Evolutionary conservation across 495 filamentous ascomycete species (phyloP), one percentile per base, ranked within the genome.

Genomic region (Gamarada debralockiae): DNA sequence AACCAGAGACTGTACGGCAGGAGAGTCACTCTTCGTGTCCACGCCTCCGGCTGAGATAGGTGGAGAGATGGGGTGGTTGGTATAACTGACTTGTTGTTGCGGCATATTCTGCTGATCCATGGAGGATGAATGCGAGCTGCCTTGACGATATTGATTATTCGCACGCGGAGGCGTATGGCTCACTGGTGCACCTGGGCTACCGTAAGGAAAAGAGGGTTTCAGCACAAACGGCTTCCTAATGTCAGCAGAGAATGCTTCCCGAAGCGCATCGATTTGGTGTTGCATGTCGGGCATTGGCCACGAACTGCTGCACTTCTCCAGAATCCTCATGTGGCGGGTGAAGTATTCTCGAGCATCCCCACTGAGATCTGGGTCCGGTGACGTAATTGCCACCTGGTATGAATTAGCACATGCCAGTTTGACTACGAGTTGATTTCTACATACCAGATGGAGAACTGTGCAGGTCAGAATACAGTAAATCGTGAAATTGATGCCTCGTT

Each of bases 251-350:
- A 98, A 97, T 14, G 93, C 93, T 63, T 93, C 84, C 40, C 92
- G 81, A 25, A 98, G 76, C 7, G 90, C 86, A 60, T 97, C 84
- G 54, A 98, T 89, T 67, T 96, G 91, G 25, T 83, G 81, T 64
- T 95, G 85, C 73, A 97, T 89, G 60, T 97, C 92, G 12, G 88
- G 87, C 78, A 95, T 90, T 12, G 92, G 89, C 86, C 90, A 97
- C 6, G 86, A 80, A 34, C 78, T 73, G 56, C 85, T 87, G 65
- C 89, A 95, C 39, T 81, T 85, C 67, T 98, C 93, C 31, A 98
- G 72, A 20, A 98, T 86, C 45, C 92, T 84, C 93, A 98, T 97
- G 55, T 97, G 92, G 21, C 95, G 81, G 3, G 87, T 89, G 59
- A 98, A 97, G 58, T 87, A 97, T 45, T 95, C 89, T 29, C 89